A percentile compares a stretch with the other conserved stretches of the same genome.
Evolutionary conservation across 768 basidiomycete species (phyloP).

Genomic region (Sarcomyxa edulis): DNA sequence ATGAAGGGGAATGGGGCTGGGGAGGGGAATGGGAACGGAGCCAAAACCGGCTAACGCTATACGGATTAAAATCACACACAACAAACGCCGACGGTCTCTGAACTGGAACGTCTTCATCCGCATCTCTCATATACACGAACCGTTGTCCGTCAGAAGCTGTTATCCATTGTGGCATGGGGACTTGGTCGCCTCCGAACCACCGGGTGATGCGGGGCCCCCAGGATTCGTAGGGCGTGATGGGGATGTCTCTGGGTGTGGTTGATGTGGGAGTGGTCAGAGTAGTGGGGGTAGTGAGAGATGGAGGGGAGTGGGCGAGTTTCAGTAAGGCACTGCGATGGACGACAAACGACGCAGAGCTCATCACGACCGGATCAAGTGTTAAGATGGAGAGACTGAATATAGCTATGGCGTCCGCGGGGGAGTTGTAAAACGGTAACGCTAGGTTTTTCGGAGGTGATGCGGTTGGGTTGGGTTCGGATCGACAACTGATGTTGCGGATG

Average conservation of each 20-base stretch:
- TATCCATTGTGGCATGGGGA: conserved; percentile 33
- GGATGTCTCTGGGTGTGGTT: conserved; percentile 7
- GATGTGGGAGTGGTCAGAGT: conserved; percentile 1
- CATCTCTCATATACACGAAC: conserved; percentile 18
- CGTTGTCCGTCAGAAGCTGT: conserved; percentile 31
- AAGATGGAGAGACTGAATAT: conserved; percentile 26
- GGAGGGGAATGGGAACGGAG: neutral
- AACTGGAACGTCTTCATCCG: neutral
- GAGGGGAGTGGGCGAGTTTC: conserved; percentile 8
- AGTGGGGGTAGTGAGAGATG: neutral
- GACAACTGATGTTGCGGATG: conserved; percentile 24
- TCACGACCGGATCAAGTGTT: neutral
- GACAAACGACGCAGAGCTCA: conserved; percentile 24
- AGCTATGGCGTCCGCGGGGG: conserved; percentile 24
- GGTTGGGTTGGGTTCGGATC: conserved; percentile 37
- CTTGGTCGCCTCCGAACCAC: conserved; percentile 22
- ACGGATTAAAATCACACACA: conserved; percentile 24
- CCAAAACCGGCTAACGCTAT: conserved; percentile 15
- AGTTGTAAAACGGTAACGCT: conserved; percentile 18
- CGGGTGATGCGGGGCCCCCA: conserved; percentile 30
- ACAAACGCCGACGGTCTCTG: conserved; percentile 2
- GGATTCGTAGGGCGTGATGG: conserved; percentile 17
- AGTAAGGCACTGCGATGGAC: conserved; percentile 27
- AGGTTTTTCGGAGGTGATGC: conserved; percentile 5
- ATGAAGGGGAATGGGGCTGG: neutral